These are phyloP conservation scores for Apophysomyces elegans DNA, from an alignment of 371 early-diverging fungal genomes.

Conservation along the genomic window DNA sequence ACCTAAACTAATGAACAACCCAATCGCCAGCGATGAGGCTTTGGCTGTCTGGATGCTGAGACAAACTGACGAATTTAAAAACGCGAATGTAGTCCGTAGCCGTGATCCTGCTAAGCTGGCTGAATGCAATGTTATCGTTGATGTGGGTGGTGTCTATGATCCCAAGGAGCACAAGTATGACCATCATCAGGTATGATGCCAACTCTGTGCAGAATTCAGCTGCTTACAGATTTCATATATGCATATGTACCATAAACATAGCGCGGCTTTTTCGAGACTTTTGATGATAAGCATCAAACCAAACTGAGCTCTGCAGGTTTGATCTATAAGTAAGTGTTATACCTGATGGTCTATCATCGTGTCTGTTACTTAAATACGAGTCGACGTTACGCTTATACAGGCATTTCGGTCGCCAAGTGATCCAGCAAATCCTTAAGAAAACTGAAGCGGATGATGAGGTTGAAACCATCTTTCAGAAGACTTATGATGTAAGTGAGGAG, in stretches of 20 bases:
- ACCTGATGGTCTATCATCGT: conserved; percentile 10
- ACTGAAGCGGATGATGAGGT: conserved; percentile 57
- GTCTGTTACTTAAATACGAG: not conserved
- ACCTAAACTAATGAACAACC: not conserved
- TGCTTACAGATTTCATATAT: no score
- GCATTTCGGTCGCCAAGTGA: conserved; percentile 88
- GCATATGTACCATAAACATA: conserved; percentile 13
- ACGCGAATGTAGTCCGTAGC: conserved; percentile 81
- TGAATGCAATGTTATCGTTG: conserved; percentile 92
- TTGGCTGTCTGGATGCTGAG: conserved; percentile 91
- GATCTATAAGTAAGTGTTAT: conserved; percentile 72
- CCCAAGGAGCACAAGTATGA: conserved; percentile 84
- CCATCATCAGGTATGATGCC: conserved; percentile 85
- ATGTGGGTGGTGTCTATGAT: conserved; percentile 97
- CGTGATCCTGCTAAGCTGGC: conserved; percentile 84
- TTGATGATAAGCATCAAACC: conserved; percentile 75
- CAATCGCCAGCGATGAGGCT: conserved; percentile 81
- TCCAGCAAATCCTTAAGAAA: conserved; percentile 63
- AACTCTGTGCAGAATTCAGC: no score
- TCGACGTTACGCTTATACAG: conserved; percentile 35
- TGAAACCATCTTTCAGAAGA: conserved; percentile 74
- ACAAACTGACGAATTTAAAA: conserved; percentile 69
- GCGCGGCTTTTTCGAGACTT: conserved; percentile 92
- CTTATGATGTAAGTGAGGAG: conserved; percentile 68
- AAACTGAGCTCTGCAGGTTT: conserved; percentile 94